Base-by-base conservation (phyloP, 2,329 filamentous ascomycete genomes). In the Exophiala sideris region DNA sequence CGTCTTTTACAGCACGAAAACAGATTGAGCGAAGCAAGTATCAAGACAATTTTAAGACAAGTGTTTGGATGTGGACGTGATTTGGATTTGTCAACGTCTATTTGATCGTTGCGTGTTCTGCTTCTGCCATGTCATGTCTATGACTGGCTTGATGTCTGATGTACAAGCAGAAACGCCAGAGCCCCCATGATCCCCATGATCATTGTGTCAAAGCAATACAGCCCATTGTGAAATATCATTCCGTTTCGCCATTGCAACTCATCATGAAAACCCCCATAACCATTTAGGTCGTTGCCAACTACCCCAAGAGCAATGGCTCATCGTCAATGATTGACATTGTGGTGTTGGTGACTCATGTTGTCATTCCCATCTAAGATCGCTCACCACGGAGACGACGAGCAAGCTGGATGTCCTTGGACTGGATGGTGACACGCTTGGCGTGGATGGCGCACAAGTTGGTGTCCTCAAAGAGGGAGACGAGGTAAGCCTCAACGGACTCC, bases 401-500 rank as follows among this genome's bases (percentile, higher is more conserved):
- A 47, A 97, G 85, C 79, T 97, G 92, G 72, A 97, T 96, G 69
- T 96, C 92, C 83, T 96, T 96, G 76, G 73, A 75, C 71, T 78
- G 92, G 77, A 97, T 97, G 70, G 92, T 97, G 71, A 97, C 94
- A 80, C 94, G 91, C 86, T 97, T 97, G 78, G 94, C 92, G 79
- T 97, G 94, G 76, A 97, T 96, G 71, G 94, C 92, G 79, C 92
- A 97, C 49, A 96, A 80, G 81, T 97, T 97, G 79, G 92, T 96
- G 73, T 97, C 92, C 78, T 97, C 91, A 68, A 97, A 97, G 63
- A 97, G 87, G 41, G 91, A 95, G 76, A 97, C 91, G 69, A 99
- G 88, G 79, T 96, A 97, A 2, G 94, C 95, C 82, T 99, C 94
- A 64, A 96, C 91, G 51, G 94, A 96, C 82, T 99, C 94, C 80